Evolutionary conservation across 768 basidiomycete genomes (phyloP).

Genomic region (Ramaria sp.): DNA sequence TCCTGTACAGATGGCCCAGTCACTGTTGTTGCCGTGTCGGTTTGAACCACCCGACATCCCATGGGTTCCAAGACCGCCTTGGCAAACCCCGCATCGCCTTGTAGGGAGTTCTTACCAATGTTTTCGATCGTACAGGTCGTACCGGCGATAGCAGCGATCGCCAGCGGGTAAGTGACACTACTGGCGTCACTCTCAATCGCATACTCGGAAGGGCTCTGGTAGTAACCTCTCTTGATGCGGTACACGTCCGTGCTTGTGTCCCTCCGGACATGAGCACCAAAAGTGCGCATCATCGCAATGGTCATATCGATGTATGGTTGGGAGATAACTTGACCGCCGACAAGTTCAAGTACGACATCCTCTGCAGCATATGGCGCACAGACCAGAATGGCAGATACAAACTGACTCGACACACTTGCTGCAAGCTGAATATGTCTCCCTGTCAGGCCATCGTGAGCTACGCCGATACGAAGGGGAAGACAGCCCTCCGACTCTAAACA

Average conservation of each 20-base stretch:
- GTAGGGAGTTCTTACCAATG: slow-evolving; percentile 83
- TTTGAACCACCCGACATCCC: slow-evolving; percentile 90
- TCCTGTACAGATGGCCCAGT: slow-evolving; percentile 76
- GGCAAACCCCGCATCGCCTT: slow-evolving; percentile 97
- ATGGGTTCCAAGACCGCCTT: slow-evolving; percentile 87
- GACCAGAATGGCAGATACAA: slow-evolving; percentile 92
- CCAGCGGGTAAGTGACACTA: slow-evolving; percentile 93
- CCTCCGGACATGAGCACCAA: slow-evolving; percentile 71
- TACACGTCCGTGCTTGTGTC: slow-evolving; percentile 70
- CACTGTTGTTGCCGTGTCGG: slow-evolving; percentile 81
- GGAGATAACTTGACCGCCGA: slow-evolving; percentile 91
- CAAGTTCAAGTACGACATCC: slow-evolving; percentile 80
- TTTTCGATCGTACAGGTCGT: slow-evolving; percentile 88
- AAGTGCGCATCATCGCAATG: slow-evolving; percentile 92
- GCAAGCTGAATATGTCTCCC: slow-evolving; percentile 81
- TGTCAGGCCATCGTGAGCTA: slow-evolving; percentile 54
- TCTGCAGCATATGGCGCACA: slow-evolving; percentile 88
- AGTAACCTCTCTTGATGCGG: slow-evolving; percentile 60
- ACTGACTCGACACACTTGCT: slow-evolving; percentile 94
- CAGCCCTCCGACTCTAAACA: slow-evolving; percentile 78
- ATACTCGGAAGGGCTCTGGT: slow-evolving; percentile 71
- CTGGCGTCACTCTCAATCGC: slow-evolving; percentile 93
- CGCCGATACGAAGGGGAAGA: slow-evolving; percentile 78
- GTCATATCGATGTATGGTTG: slow-evolving; percentile 99
- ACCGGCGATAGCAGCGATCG: slow-evolving; percentile 96